Evolutionary conservation across 2,329 filamentous ascomycete species (phyloP).

Genomic region (Hawksworthiomyces lignivorus): DNA sequence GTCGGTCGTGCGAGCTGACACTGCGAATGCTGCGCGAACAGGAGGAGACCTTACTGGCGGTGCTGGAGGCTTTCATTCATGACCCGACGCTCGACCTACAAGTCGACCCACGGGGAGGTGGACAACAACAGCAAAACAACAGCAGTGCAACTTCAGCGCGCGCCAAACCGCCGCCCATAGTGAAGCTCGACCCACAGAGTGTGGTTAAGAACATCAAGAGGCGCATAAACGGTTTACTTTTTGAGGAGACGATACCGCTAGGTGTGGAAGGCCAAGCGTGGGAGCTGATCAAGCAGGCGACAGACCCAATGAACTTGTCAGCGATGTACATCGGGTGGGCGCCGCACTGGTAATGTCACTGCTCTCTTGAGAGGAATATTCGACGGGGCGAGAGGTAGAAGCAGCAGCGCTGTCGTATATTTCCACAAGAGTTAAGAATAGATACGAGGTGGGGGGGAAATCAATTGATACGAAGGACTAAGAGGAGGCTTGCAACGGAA

Average conservation of each 20-base stretch:
- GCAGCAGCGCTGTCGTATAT: too few relatives aligned
- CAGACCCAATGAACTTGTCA: constrained; percentile 68
- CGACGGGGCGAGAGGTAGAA: too few relatives aligned
- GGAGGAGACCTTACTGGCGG: constrained; percentile 94
- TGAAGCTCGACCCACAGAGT: constrained; percentile 53
- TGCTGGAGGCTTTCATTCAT: constrained; percentile 93
- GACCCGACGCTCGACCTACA: constrained; percentile 94
- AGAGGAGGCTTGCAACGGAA: too few relatives aligned
- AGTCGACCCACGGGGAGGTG: constrained; percentile 11
- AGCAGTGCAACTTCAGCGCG: constrained; percentile 24
- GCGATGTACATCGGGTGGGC: constrained; percentile 98
- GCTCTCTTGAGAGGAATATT: too few relatives aligned
- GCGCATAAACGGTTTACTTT: constrained; percentile 78
- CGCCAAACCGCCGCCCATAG: constrained; percentile 43
- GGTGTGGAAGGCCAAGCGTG: constrained; percentile 97
- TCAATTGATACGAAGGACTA: too few relatives aligned
- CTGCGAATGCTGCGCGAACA: constrained; percentile 78
- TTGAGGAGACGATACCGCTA: constrained; percentile 83
- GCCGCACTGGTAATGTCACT: constrained; percentile 49
- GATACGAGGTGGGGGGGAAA: too few relatives aligned
- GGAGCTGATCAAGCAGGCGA: constrained; percentile 82
- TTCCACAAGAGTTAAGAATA: too few relatives aligned
- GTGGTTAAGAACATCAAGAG: constrained; percentile 83
- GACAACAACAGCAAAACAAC: constrained; percentile 54
- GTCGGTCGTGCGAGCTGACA: constrained; percentile 83